These are phyloP conservation scores for Bauhinia variegata DNA, from an alignment of 306 rosid genomes.

Conservation along the genomic window DNA sequence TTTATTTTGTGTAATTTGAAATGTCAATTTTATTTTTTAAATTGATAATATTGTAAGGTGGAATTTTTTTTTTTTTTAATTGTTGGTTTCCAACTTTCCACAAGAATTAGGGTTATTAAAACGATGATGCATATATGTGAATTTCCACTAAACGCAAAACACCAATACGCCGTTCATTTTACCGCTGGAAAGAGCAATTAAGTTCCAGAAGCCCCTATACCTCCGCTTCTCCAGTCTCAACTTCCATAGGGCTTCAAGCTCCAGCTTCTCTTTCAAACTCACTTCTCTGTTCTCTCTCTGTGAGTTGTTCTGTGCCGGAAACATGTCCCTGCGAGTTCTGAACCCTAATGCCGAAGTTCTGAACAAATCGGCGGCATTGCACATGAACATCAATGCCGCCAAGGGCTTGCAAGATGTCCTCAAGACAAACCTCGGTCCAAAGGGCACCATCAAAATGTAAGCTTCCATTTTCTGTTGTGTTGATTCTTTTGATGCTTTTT, in stretches of 20 bases:
- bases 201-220: neutral
- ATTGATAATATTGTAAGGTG: too few relatives aligned
- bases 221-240: neutral
- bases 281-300: neutral
- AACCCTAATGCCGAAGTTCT: constrained; percentile 98
- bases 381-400: constrained; percentile 97
- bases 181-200: neutral
- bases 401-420: constrained; percentile 96
- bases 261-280: neutral
- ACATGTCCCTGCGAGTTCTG: constrained; percentile 75
- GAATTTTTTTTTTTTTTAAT: too few relatives aligned
- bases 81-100: too few relatives aligned
- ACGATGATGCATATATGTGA: neutral
- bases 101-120: too few relatives aligned
- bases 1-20: too few relatives aligned
- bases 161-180: neutral
- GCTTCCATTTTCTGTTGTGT: neutral
- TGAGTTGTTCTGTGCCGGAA: neutral
- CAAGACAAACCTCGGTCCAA: constrained; percentile 92
- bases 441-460: constrained; percentile 94
- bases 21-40: too few relatives aligned
- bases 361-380: constrained; percentile 94
- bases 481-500: neutral
- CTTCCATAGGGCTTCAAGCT: neutral
- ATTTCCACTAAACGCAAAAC: neutral